Base-by-base conservation (phyloP, 2,329 filamentous ascomycete species). In the Ascosphaera acerosa region DNA sequence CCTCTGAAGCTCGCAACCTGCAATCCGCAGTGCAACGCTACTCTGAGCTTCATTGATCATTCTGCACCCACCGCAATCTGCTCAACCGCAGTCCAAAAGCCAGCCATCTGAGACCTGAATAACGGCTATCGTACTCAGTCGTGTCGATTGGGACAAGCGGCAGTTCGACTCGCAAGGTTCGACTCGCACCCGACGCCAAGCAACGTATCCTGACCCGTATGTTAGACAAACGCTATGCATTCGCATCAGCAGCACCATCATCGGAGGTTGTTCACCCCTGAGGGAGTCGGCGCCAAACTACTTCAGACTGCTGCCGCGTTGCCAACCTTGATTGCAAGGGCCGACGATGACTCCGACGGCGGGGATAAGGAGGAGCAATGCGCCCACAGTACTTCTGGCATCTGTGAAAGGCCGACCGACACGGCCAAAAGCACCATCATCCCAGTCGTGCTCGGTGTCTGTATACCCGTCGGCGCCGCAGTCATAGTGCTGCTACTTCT, bases 381-480 rank as follows among this genome's bases (percentile, higher is more conserved):
- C n/a, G n/a, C 5, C 5, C 6, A 12, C 26, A 28, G n/a, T 5
- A 28, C 26, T 12, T 14, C 26, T 6, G 26, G 26, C 5, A 15
- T 28, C n/a, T 74, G 70, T 44, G 64, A 74, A 41, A 75, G 70
- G 45, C 61, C 68, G 1, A 53, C 59, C 19, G 60, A 58, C 34
- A 51, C 47, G n/a, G 35, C 54, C 25, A 58, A 53, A 26, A 57
- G 61, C n/a, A 62, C 64, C 31, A 70, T 64, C 3, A 41, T 81
- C 27, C 64, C 72, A 4, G 73, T 87, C 38, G 61, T 65, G 25
- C 53, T 82, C 3, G 71, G 70, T 44, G 61, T 76, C 37, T 61
- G 65, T 26, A 68, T 94, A 33, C 82, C 87, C 1, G 46, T 91
- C 29, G 57, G 70, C 18, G 55, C 65, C 36, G 72, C 76, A 14